These are phyloP conservation scores for Rubroshorea leprosula DNA, from an alignment of 345 rosid genomes.

Conservation along the genomic window DNA sequence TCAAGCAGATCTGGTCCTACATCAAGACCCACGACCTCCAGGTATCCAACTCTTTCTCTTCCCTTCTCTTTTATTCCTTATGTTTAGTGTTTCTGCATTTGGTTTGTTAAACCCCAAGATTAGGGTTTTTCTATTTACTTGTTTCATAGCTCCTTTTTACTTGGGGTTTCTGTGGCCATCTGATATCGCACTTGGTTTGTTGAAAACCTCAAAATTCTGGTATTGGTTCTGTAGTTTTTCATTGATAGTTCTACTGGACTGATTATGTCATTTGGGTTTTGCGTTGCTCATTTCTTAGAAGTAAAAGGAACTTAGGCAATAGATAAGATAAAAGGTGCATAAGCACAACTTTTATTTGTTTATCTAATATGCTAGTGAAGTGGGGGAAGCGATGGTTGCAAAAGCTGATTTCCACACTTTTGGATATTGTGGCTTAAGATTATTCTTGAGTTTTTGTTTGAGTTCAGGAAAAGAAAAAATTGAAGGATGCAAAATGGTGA, in stretches of 20 bases:
- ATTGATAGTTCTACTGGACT: not conserved
- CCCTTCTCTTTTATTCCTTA: not conserved
- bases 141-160: not conserved
- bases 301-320: not conserved
- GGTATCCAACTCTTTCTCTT: conserved; percentile 31
- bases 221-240: no score
- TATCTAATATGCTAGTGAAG: no score
- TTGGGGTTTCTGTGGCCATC: no score
- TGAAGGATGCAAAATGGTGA: no score
- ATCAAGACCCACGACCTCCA: conserved; percentile 72
- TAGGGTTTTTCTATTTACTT: not conserved
- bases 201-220: not conserved
- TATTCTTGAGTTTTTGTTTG: no score
- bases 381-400: no score
- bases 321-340: no score
- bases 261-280: not conserved
- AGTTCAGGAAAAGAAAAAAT: no score
- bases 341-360: no score
- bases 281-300: not conserved
- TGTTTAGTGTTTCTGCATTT: not conserved
- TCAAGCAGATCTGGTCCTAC: conserved; percentile 71
- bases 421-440: no score
- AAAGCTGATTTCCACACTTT: no score
- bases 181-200: not conserved
- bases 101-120: not conserved